Evolutionary conservation across 2,329 filamentous ascomycete species (phyloP).

Genomic region (Botrytis fabae): DNA sequence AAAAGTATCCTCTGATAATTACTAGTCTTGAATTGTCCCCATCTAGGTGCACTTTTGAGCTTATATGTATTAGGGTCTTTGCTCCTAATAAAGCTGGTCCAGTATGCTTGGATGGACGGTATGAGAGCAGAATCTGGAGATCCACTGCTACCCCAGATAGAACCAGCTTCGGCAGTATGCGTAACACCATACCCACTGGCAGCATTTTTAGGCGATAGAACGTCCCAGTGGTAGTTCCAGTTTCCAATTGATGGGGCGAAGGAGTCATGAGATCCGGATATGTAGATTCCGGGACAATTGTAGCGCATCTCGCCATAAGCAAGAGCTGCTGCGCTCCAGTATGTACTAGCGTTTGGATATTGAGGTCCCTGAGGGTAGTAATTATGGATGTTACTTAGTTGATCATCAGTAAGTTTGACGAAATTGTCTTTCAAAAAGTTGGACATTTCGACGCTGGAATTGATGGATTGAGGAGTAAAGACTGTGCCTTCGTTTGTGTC

Average conservation of each 20-base stretch:
- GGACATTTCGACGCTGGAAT: constrained; percentile 51
- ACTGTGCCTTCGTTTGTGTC: constrained; percentile 66
- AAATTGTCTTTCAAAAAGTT: constrained; percentile 60
- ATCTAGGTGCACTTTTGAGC: constrained; percentile 48
- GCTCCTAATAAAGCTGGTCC: constrained; percentile 68
- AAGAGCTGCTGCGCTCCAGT: constrained; percentile 58
- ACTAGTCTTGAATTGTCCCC: constrained; percentile 43
- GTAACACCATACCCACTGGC: constrained; percentile 59
- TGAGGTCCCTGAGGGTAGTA: constrained; percentile 54
- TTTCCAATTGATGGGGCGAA: constrained; percentile 40
- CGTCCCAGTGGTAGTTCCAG: constrained; percentile 66
- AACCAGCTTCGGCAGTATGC: constrained; percentile 65
- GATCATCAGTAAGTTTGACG: constrained; percentile 51
- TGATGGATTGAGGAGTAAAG: constrained; percentile 54
- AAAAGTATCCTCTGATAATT: constrained; percentile 10
- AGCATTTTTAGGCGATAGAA: constrained; percentile 57
- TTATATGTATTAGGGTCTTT: constrained; percentile 63
- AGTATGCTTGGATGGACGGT: constrained; percentile 66
- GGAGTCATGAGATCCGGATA: constrained; percentile 40
- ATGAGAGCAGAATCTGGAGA: constrained; percentile 42
- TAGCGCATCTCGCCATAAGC: constrained; percentile 67
- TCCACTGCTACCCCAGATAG: constrained; percentile 58
- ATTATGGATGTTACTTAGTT: constrained; percentile 53
- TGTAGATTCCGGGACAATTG: constrained; percentile 61
- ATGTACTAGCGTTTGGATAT: constrained; percentile 52